These are phyloP conservation scores for Hemerocallis citrina DNA, from an alignment of 106 monocot species.

Conservation along the genomic window DNA sequence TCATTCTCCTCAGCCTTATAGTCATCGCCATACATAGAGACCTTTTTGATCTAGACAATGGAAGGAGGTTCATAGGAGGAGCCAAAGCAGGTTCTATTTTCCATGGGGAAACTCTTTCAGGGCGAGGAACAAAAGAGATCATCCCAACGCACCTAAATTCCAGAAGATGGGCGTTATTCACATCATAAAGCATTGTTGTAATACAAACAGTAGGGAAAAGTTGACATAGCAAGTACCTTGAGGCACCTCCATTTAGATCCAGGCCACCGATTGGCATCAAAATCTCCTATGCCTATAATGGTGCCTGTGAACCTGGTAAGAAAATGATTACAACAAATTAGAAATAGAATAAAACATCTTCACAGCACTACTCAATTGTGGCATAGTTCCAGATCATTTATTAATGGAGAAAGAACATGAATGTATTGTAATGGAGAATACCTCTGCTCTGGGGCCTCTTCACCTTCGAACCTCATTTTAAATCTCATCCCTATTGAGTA, in stretches of 20 bases:
- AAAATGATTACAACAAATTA: background rate
- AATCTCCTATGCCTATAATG: slow-evolving; percentile 63
- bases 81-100: slow-evolving; percentile 73
- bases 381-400: background rate
- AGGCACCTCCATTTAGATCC: slow-evolving; percentile 89
- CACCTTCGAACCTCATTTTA: slow-evolving; percentile 97
- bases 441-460: slow-evolving; percentile 98
- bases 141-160: slow-evolving; percentile 83
- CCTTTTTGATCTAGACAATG: slow-evolving; percentile 64
- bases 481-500: slow-evolving; percentile 75
- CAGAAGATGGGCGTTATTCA: background rate
- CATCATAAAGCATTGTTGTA: background rate
- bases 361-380: background rate
- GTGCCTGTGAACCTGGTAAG: slow-evolving; percentile 80
- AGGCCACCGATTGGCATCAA: slow-evolving; percentile 59
- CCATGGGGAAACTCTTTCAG: slow-evolving; percentile 95
- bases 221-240: slow-evolving; percentile 32
- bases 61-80: slow-evolving; percentile 61
- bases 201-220: background rate
- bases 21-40: too few species aligned
- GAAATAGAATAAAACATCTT: background rate
- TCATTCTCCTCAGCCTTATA: too few species aligned
- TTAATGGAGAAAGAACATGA: background rate
- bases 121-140: slow-evolving; percentile 70
- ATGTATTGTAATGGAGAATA: slow-evolving; percentile 10